Base-by-base conservation (phyloP, 768 basidiomycete species). In the Lactarius vividus region DNA sequence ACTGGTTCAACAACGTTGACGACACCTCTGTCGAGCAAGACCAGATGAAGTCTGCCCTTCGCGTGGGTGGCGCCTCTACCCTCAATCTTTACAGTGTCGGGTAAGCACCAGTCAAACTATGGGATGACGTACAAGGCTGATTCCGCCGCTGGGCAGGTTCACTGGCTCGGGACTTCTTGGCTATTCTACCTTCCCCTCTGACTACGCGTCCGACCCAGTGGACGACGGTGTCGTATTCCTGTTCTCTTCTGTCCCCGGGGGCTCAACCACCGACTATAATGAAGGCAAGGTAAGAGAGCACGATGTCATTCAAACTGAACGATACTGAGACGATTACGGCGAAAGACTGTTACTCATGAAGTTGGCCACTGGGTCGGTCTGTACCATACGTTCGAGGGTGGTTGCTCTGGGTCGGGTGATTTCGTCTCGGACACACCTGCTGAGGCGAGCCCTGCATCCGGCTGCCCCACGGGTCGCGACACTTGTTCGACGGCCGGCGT, bases 361-460 rank as follows among this genome's bases (percentile, higher is more conserved):
- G 80, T 79, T 55, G 83, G 84, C n/a, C 84, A 85, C 75, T 86
- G 84, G 84, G 75, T 84, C 62, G 84, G 85, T 28, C 78, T 85
- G 29, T 85, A 79, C 74, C 84, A 85, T 75, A 84, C 84, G 29
- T 85, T 84, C 81, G 81, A 86, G 71, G 82, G 82, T 49, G 81
- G 81, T 26, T 83, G 79, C 75, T 55, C 46, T 57, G 62, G 68
- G 49, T 63, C 69, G 37, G 83, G 82, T 31, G 83, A 84, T 71
- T 66, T 59, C 28, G 82, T 84, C 62, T 70, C 70, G 16, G 82
- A 83, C 69, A 84, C 81, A 1, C 83, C 83, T 16, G 72, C 81
- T 20, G 83, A 84, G 73, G 72, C 79, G 1, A 77, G 74, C 26
- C 64, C 80, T 61, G 81, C 63, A 71, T 73, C 71, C 37, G 74